These are phyloP conservation scores for Exophiala oligosperma DNA, from an alignment of 2,329 filamentous ascomycete species.

Conservation along the genomic window DNA sequence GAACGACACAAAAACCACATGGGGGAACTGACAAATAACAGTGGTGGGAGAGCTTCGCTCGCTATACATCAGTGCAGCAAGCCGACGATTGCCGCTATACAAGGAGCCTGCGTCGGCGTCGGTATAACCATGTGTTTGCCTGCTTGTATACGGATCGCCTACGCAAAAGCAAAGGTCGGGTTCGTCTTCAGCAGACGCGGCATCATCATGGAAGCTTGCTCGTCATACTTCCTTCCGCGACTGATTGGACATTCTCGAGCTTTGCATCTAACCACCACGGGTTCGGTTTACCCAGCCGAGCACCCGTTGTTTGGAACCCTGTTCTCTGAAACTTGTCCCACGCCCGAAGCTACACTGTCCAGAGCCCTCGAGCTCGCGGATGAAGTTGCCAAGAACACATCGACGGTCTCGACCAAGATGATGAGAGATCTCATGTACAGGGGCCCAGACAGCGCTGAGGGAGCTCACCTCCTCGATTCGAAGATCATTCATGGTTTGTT, in stretches of 20 bases:
- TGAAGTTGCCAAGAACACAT: slow-evolving; percentile 67
- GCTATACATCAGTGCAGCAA: slow-evolving; percentile 60
- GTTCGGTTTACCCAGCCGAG: slow-evolving; percentile 57
- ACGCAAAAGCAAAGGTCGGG: slow-evolving; percentile 62
- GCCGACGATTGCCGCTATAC: slow-evolving; percentile 60
- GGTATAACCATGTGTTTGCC: slow-evolving; percentile 64
- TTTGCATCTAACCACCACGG: slow-evolving; percentile 66
- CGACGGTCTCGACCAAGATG: slow-evolving; percentile 61
- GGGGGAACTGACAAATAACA: slow-evolving; percentile 26
- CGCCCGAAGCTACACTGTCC: slow-evolving; percentile 60
- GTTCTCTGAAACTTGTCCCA: slow-evolving; percentile 65
- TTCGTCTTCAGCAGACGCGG: slow-evolving; percentile 70
- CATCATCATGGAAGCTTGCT: slow-evolving; percentile 68
- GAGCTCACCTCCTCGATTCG: slow-evolving; percentile 67
- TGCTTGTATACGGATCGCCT: slow-evolving; percentile 53
- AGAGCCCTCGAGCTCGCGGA: slow-evolving; percentile 66
- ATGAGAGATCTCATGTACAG: slow-evolving; percentile 72
- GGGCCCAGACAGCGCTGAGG: slow-evolving; percentile 59
- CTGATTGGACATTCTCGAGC: slow-evolving; percentile 65
- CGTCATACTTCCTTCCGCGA: slow-evolving; percentile 68
- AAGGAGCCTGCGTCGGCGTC: slow-evolving; percentile 61
- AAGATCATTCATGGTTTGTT: slow-evolving; percentile 42
- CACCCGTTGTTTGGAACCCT: slow-evolving; percentile 55
- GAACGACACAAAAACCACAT: neutral
- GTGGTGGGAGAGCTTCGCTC: slow-evolving; percentile 55